Conservation (phyloP, 805 yeast species). For the Zygoascus bituminiphila region DNA sequence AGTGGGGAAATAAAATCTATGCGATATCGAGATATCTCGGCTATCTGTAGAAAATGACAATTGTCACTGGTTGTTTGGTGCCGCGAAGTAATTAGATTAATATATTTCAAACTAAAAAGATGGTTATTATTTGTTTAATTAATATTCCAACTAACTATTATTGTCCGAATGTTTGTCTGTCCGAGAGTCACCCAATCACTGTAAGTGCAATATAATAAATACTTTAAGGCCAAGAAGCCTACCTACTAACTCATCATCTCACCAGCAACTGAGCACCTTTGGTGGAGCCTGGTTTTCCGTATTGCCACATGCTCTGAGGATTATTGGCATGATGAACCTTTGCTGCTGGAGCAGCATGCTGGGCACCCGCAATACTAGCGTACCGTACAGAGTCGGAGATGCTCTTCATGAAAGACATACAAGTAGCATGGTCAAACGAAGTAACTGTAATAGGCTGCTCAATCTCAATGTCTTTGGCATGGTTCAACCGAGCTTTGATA, state of each 20-base stretch:
- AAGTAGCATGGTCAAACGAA: constrained; percentile 31
- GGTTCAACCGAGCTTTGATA: constrained; percentile 29
- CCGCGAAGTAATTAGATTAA: no score
- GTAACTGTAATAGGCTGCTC: constrained; percentile 28
- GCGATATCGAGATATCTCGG: no score
- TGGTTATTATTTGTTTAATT: no score
- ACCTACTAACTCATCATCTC: not conserved
- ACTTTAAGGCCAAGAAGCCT: no score
- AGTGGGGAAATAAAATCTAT: no score
- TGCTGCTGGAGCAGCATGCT: not conserved
- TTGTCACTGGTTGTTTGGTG: no score
- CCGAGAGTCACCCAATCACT: no score
- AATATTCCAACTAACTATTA: no score
- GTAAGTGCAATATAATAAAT: not conserved
- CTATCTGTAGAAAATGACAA: no score
- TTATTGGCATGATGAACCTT: not conserved
- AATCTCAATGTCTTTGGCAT: constrained; percentile 32
- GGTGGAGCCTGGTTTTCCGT: not conserved
- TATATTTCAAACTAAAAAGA: no score
- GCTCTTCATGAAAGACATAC: constrained; percentile 28
- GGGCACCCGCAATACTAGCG: constrained; percentile 13
- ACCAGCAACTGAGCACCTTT: not conserved
- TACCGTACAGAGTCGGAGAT: constrained; percentile 27
- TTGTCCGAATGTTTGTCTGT: no score
- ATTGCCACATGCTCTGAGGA: not conserved